Conservation (phyloP, 768 basidiomycete genomes). For the Boletus eberwhitei region DNA sequence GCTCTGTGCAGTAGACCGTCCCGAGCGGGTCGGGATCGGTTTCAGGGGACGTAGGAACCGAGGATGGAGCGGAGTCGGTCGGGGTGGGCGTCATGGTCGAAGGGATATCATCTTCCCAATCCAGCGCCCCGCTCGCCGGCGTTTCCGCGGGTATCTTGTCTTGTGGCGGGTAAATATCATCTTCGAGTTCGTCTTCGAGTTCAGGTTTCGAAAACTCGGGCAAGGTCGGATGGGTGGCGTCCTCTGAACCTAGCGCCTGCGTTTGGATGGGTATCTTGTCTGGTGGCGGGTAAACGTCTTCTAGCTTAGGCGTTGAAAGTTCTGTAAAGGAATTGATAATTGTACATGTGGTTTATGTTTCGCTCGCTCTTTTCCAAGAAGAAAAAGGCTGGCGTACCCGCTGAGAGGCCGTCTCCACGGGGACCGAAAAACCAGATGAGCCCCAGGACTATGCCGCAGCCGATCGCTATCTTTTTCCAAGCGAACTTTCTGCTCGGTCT, state of each 20-base stretch:
- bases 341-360: background rate
- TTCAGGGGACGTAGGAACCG: conserved; percentile 54
- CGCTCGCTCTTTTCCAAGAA: background rate
- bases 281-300: conserved; percentile 24
- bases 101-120: background rate
- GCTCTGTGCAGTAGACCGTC: conserved; percentile 67
- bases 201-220: conserved; percentile 8
- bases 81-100: conserved; percentile 1
- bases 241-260: background rate
- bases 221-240: background rate
- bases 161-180: conserved; percentile 17
- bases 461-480: conserved; percentile 71
- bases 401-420: conserved; percentile 14
- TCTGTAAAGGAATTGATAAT: background rate
- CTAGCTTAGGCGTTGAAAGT: conserved; percentile 15
- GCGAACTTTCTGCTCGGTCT: conserved; percentile 34
- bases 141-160: conserved; percentile 13
- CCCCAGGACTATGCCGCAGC: conserved; percentile 50
- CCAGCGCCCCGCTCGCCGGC: background rate
- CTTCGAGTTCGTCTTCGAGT: conserved; percentile 13
- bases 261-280: conserved; percentile 13
- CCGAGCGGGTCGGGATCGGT: conserved; percentile 70
- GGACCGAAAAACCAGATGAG: conserved; percentile 71
- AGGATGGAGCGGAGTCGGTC: background rate
- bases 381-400: conserved; percentile 13